These are phyloP conservation scores for Byssoonygena ceratinophila DNA, from an alignment of 2,329 filamentous ascomycete genomes.

Conservation along the genomic window DNA sequence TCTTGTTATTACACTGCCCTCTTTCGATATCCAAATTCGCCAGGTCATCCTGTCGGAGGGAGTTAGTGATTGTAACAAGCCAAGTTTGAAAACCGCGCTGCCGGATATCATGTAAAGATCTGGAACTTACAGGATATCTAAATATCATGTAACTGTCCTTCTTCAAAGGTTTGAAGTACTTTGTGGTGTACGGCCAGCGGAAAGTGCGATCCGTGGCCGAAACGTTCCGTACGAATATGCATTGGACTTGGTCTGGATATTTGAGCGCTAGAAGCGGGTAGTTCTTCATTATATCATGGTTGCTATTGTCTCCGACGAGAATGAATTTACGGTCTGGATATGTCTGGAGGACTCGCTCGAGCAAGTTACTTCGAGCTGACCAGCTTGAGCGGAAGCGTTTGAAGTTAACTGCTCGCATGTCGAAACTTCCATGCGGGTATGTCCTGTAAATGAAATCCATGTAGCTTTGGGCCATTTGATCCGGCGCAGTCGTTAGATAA, in stretches of 20 bases:
- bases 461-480: slow-evolving; percentile 66
- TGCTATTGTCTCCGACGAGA: slow-evolving; percentile 64
- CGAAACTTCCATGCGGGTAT: slow-evolving; percentile 67
- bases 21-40: slow-evolving; percentile 53
- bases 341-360: slow-evolving; percentile 62
- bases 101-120: background rate
- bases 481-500: slow-evolving; percentile 70
- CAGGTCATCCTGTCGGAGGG: slow-evolving; percentile 47
- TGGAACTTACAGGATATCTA: slow-evolving; percentile 43
- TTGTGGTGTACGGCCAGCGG: slow-evolving; percentile 65
- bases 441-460: slow-evolving; percentile 67
- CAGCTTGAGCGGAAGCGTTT: slow-evolving; percentile 63
- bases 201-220: slow-evolving; percentile 56
- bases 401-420: slow-evolving; percentile 69
- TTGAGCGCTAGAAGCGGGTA: slow-evolving; percentile 52
- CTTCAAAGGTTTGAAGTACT: slow-evolving; percentile 56
- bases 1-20: slow-evolving; percentile 57
- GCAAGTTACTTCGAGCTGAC: slow-evolving; percentile 57
- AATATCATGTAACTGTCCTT: slow-evolving; percentile 72
- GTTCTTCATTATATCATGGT: slow-evolving; percentile 61
- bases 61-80: background rate
- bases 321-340: slow-evolving; percentile 67
- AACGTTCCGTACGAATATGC: slow-evolving; percentile 67
- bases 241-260: slow-evolving; percentile 62
- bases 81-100: background rate